Evolutionary conservation across 805 yeast genomes (phyloP).

Genomic region (Starmerella vitae): DNA sequence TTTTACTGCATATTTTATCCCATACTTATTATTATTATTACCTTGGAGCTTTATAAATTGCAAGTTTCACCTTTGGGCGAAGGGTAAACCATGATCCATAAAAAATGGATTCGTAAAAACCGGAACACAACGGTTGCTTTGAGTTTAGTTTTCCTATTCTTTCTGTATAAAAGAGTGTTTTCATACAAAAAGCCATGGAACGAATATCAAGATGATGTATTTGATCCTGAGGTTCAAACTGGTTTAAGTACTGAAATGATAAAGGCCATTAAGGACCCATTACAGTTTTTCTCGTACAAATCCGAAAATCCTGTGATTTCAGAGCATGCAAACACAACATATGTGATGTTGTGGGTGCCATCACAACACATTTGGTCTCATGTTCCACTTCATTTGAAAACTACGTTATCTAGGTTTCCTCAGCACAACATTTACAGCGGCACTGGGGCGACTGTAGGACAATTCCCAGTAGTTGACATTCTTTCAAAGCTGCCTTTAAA

Average conservation of each 20-base stretch:
- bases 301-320: not conserved
- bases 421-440: constrained; percentile 28
- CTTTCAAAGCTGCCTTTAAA: constrained; percentile 21
- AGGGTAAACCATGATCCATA: too few species aligned
- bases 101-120: too few species aligned
- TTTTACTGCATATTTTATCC: too few species aligned
- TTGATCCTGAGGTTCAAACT: not conserved
- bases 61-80: too few species aligned
- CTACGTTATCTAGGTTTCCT: constrained; percentile 26
- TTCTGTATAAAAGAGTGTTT: too few species aligned
- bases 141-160: too few species aligned
- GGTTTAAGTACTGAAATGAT: not conserved
- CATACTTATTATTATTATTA: too few species aligned
- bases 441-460: constrained; percentile 24
- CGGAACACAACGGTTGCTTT: too few species aligned
- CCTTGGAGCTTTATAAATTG: too few species aligned
- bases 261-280: not conserved
- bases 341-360: constrained; percentile 1
- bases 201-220: not conserved
- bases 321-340: not conserved
- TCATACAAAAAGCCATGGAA: too few species aligned
- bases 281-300: not conserved
- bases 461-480: constrained; percentile 26
- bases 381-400: constrained; percentile 27
- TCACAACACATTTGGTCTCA: constrained; percentile 7